A percentile compares a stretch with the other conserved stretches of the same genome.
Evolutionary conservation across 2,329 filamentous ascomycete genomes (phyloP).

Genomic region (Fusarium sp.): DNA sequence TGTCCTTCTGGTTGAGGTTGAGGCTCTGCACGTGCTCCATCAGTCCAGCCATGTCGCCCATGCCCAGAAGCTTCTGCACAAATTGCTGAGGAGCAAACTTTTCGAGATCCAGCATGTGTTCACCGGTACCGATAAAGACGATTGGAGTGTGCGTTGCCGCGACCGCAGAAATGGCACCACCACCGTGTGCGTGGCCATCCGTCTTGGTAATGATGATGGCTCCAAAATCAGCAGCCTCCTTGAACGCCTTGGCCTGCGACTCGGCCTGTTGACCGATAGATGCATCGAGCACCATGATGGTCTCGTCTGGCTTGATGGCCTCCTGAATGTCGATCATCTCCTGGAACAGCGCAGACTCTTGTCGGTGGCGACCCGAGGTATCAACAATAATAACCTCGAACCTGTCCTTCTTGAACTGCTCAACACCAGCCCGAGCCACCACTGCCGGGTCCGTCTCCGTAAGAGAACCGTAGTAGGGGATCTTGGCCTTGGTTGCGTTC

Average conservation of each 20-base stretch:
- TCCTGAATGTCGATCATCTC: conserved; percentile 98
- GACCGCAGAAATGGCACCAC: conserved; percentile 97
- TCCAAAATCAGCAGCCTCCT: conserved; percentile 96
- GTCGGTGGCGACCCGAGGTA: conserved; percentile 93
- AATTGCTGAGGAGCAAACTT: conserved; percentile 94
- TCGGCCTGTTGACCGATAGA: conserved; percentile 98
- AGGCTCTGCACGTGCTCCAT: conserved; percentile 97
- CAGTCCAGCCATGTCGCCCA: conserved; percentile 96
- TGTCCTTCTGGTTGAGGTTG: conserved; percentile 97
- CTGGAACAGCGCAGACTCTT: conserved; percentile 94
- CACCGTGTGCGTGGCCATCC: conserved; percentile 93
- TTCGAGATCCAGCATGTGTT: conserved; percentile 96
- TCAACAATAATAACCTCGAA: conserved; percentile 99
- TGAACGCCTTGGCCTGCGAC: conserved; percentile 95
- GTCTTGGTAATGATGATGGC: conserved; percentile 99
- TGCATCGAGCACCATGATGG: conserved; percentile 97
- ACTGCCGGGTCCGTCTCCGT: conserved; percentile 96
- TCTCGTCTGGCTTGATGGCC: conserved; percentile 91
- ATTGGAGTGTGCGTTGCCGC: conserved; percentile 97
- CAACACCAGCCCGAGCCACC: conserved; percentile 94
- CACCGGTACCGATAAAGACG: conserved; percentile 97
- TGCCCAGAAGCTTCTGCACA: conserved; percentile 92
- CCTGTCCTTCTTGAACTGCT: conserved; percentile 98
- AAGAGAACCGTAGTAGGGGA: conserved; percentile 96
- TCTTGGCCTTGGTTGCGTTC: conserved; percentile 98